Percentiles rank a stretch among this genome's conserved stretches.
These are phyloP conservation scores for Penicillium mononematosum DNA, from an alignment of 495 filamentous ascomycete genomes.

Conservation along the genomic window DNA sequence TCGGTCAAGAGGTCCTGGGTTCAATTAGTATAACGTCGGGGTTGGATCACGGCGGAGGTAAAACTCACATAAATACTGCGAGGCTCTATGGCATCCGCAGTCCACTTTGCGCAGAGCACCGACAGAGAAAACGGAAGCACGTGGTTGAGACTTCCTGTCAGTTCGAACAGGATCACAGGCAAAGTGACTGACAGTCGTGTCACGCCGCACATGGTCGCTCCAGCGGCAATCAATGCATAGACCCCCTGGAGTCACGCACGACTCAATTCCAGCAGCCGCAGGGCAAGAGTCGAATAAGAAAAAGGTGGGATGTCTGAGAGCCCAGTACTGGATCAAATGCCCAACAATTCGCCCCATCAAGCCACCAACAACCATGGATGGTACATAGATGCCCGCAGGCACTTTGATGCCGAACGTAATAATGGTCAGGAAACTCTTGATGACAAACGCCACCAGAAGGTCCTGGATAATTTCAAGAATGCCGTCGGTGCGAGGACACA, in stretches of 20 bases:
- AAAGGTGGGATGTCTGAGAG: constrained; percentile 67
- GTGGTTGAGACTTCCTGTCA: constrained; percentile 92
- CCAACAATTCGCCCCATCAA: constrained; percentile 88
- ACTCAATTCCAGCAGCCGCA: constrained; percentile 62
- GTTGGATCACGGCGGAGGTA: background rate
- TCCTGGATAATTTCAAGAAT: constrained; percentile 70
- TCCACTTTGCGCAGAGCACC: constrained; percentile 95
- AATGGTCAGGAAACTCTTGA: constrained; percentile 84
- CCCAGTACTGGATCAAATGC: constrained; percentile 80
- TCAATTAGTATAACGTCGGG: constrained; percentile 21
- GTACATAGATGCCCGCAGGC: constrained; percentile 94
- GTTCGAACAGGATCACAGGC: constrained; percentile 91
- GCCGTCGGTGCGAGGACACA: constrained; percentile 75
- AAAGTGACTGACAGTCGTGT: constrained; percentile 92
- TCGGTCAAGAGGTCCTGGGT: constrained; percentile 82
- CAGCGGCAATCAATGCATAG: constrained; percentile 91
- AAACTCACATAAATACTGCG: constrained; percentile 81
- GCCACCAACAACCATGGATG: constrained; percentile 97
- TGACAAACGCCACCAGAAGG: constrained; percentile 74
- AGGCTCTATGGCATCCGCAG: constrained; percentile 92
- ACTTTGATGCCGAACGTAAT: constrained; percentile 95
- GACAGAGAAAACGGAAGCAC: constrained; percentile 93
- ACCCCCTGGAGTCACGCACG: constrained; percentile 92
- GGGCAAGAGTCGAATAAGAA: constrained; percentile 73
- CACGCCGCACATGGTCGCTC: constrained; percentile 97